A percentile compares a stretch with the other conserved stretches of the same genome.
These are phyloP conservation scores for Davidsoniella eucalypti DNA, from an alignment of 2,329 filamentous ascomycete species.

Conservation along the genomic window DNA sequence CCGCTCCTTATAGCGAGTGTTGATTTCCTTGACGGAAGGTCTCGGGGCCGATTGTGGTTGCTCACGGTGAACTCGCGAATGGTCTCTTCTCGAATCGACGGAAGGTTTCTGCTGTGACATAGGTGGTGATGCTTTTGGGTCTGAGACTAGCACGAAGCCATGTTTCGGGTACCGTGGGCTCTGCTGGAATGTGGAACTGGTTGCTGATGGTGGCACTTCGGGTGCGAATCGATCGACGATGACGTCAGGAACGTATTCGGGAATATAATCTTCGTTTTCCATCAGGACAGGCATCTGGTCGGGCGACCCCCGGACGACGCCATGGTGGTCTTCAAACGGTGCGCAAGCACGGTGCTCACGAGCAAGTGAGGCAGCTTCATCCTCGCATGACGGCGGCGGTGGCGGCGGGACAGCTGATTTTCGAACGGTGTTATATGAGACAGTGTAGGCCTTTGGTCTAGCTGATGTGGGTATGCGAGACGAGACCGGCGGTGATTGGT, in stretches of 20 bases:
- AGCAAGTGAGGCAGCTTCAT: slow-evolving; percentile 9
- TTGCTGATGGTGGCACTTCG: neutral
- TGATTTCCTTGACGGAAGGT: slow-evolving; percentile 1
- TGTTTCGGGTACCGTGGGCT: neutral
- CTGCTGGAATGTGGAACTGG: neutral
- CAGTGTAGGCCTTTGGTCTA: slow-evolving; percentile 9
- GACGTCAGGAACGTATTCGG: slow-evolving; percentile 9
- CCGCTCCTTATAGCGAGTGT: slow-evolving; percentile 2
- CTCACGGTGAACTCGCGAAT: neutral
- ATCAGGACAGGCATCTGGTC: slow-evolving; percentile 10
- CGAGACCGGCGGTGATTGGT: neutral
- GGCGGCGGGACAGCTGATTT: slow-evolving; percentile 11
- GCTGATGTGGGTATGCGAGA: neutral
- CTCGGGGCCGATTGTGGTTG: neutral
- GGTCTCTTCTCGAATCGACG: slow-evolving; percentile 4
- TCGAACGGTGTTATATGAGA: slow-evolving; percentile 11
- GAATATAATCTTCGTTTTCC: slow-evolving; percentile 8
- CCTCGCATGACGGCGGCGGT: slow-evolving; percentile 10
- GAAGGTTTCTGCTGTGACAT: slow-evolving; percentile 1
- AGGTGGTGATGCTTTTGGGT: slow-evolving; percentile 4
- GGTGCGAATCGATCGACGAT: slow-evolving; percentile 1
- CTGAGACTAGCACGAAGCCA: slow-evolving; percentile 10
- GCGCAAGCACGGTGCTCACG: slow-evolving; percentile 4
- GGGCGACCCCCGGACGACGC: slow-evolving; percentile 6
- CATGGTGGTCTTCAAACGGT: slow-evolving; percentile 6